A percentile compares a stretch with the other conserved stretches of the same genome.
phyloP scores from a whole-genome alignment of 768 basidiomycete species.

The Mycena vitilis region DNA sequence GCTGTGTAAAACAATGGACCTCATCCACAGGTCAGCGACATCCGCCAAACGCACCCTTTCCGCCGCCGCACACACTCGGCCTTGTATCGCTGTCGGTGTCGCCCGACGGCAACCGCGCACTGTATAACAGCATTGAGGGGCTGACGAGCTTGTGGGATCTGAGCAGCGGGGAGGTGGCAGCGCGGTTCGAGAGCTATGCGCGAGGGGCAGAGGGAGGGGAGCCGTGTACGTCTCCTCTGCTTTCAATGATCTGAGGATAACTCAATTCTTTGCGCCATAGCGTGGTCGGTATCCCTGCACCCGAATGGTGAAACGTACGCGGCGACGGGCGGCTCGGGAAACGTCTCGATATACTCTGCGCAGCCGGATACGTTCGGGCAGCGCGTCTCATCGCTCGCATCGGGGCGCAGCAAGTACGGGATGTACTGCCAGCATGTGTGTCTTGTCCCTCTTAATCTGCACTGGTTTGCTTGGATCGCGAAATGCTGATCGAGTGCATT shows the following conservation, averaged over 20 bases:
- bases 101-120: conserved; percentile 69
- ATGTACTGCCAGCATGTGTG: conserved; percentile 79
- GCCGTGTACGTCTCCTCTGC: conserved; percentile 68
- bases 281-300: conserved; percentile 88
- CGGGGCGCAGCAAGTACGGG: conserved; percentile 82
- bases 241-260: neutral
- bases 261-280: conserved; percentile 48
- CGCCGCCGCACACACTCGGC: conserved; percentile 84
- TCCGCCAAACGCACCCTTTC: conserved; percentile 59
- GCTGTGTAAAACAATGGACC: conserved; percentile 80
- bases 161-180: conserved; percentile 66
- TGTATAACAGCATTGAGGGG: conserved; percentile 90
- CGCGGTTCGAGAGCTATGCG: conserved; percentile 79
- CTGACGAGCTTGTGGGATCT: conserved; percentile 83
- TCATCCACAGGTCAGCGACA: conserved; percentile 72
- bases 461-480: neutral
- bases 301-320: conserved; percentile 81
- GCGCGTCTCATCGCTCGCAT: conserved; percentile 65
- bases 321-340: conserved; percentile 78
- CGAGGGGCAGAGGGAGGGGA: conserved; percentile 70
- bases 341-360: conserved; percentile 79
- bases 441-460: conserved; percentile 32
- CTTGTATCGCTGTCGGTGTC: conserved; percentile 84
- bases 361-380: conserved; percentile 74
- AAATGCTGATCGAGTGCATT: neutral